Evolutionary conservation across 1,284 basidiomycete genomes (phyloP).

Genomic region (Naganishia albida): DNA sequence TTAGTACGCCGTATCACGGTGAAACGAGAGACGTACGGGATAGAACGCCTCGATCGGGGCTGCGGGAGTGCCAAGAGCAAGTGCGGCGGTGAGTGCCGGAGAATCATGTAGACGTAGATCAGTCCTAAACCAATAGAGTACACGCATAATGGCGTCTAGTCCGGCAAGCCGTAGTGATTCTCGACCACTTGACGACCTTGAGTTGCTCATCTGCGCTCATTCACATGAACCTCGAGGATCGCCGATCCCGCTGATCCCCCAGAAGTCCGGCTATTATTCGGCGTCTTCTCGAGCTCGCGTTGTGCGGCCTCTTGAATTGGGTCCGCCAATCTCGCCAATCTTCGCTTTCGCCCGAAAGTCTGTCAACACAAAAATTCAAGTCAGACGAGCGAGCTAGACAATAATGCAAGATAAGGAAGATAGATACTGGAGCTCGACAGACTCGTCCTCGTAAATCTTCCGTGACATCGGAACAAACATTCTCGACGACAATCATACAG

Average conservation of each 20-base stretch:
- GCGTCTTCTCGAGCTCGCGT: too few species aligned
- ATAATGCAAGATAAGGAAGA: too few species aligned
- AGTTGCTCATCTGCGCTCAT: neutral
- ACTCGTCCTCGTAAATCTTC: too few species aligned
- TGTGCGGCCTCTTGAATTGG: too few species aligned
- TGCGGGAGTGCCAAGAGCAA: slow-evolving; percentile 47
- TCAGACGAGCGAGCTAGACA: too few species aligned
- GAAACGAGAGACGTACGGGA: slow-evolving; percentile 47
- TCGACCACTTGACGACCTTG: neutral
- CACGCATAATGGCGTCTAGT: slow-evolving; percentile 36
- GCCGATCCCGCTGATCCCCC: too few species aligned
- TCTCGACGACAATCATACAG: neutral
- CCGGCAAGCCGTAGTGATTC: neutral
- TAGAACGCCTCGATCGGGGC: slow-evolving; percentile 51
- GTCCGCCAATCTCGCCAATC: too few species aligned
- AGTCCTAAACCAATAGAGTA: slow-evolving; percentile 59
- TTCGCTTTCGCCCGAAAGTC: too few species aligned
- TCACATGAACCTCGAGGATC: neutral
- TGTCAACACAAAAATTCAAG: too few species aligned
- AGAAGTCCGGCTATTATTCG: too few species aligned
- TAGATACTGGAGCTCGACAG: neutral
- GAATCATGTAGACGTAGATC: slow-evolving; percentile 60
- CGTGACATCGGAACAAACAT: too few species aligned
- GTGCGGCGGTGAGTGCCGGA: slow-evolving; percentile 55
- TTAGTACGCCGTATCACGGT: neutral